These are phyloP conservation scores for Zoysia matrella DNA, from an alignment of 202 grass and related monocot genomes.

Conservation along the genomic window DNA sequence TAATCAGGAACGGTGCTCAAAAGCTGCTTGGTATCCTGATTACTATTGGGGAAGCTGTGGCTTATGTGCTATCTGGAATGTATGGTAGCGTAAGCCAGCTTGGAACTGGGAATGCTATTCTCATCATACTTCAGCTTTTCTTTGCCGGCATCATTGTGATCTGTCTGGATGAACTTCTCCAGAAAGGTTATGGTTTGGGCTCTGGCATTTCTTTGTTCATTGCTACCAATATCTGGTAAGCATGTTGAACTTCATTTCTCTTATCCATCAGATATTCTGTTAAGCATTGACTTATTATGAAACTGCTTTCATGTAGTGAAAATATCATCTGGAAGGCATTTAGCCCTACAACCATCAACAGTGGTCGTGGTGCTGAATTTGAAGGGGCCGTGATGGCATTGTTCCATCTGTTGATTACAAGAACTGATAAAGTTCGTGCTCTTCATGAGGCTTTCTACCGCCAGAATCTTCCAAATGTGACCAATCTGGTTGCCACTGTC, in stretches of 20 bases:
- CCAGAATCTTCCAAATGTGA: constrained; percentile 91
- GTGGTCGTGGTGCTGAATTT: constrained; percentile 82
- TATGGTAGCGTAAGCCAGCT: no score
- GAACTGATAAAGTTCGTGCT: constrained; percentile 85
- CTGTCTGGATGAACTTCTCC: no score
- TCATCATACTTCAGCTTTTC: no score
- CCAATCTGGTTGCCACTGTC: constrained; percentile 88
- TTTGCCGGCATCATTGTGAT: no score
- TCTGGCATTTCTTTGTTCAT: constrained; percentile 95
- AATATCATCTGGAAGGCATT: constrained; percentile 97
- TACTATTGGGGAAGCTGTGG: neutral
- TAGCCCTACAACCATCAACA: constrained; percentile 93
- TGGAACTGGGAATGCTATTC: no score
- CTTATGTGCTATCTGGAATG: no score
- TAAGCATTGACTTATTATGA: constrained; percentile 27
- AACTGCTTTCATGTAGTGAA: constrained; percentile 57
- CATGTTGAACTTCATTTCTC: constrained; percentile 8
- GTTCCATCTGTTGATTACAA: constrained; percentile 85
- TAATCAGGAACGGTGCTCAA: constrained; percentile 79
- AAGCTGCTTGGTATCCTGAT: constrained; percentile 86
- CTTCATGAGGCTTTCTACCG: constrained; percentile 31
- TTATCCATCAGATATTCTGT: constrained; percentile 19
- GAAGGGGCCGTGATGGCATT: constrained; percentile 84
- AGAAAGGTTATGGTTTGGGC: constrained; percentile 73
- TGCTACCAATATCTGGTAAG: constrained; percentile 90